These are phyloP conservation scores for Oehlia diaphana DNA, from an alignment of 192 early-diverging fungal species.

Conservation along the genomic window DNA sequence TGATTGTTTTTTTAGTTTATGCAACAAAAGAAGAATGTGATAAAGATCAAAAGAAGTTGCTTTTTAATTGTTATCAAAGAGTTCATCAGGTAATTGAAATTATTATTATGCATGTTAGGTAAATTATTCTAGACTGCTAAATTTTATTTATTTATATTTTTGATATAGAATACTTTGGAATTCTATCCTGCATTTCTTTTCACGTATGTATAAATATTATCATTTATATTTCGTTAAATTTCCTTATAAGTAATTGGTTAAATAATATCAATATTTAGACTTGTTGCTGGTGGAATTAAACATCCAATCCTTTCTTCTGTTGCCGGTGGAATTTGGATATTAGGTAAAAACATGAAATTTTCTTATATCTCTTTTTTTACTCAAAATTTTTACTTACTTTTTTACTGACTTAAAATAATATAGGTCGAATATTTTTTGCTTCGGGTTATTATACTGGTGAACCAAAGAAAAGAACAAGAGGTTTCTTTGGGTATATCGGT, in stretches of 20 bases:
- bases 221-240: not conserved
- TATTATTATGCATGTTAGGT: no score
- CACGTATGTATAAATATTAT: slow-evolving; percentile 7
- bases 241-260: not conserved
- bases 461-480: slow-evolving; percentile 55
- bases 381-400: not conserved
- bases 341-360: slow-evolving; percentile 9
- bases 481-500: slow-evolving; percentile 54
- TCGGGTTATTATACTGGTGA: slow-evolving; percentile 59
- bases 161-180: slow-evolving; percentile 66
- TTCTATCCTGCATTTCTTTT: slow-evolving; percentile 51
- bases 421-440: slow-evolving; percentile 54
- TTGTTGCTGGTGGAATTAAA: slow-evolving; percentile 52
- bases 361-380: not conserved
- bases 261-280: slow-evolving; percentile 36
- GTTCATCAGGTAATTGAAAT: slow-evolving; percentile 44
- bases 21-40: slow-evolving; percentile 60
- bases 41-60: slow-evolving; percentile 60
- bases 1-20: slow-evolving; percentile 43
- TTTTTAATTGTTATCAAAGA: slow-evolving; percentile 75
- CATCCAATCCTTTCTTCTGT: slow-evolving; percentile 56
- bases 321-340: slow-evolving; percentile 53
- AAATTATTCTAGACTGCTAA: not conserved
- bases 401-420: no score
- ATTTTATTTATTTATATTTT: not conserved